Evolutionary conservation across 2,329 filamentous ascomycete genomes (phyloP).

Genomic region (Diaporthe citriasiana): DNA sequence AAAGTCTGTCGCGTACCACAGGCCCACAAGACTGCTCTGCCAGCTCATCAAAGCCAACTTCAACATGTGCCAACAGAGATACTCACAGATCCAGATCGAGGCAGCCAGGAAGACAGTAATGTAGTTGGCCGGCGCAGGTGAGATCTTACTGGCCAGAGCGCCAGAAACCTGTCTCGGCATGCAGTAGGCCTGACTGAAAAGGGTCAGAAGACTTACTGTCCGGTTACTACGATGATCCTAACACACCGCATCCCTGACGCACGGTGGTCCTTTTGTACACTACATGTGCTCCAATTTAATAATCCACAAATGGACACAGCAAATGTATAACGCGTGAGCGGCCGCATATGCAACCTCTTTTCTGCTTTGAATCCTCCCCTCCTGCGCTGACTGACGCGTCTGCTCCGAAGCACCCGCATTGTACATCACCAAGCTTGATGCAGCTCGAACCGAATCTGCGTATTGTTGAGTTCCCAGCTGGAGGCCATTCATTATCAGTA

Average conservation of each 20-base stretch:
- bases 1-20: not conserved
- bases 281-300: constrained; percentile 18
- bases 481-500: not conserved
- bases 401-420: not conserved
- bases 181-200: constrained; percentile 16
- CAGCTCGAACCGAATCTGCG: not conserved
- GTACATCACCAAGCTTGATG: not conserved
- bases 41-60: constrained; percentile 11
- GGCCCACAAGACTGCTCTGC: constrained; percentile 9
- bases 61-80: not conserved
- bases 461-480: not conserved
- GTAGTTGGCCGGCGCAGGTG: constrained; percentile 14
- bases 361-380: not conserved
- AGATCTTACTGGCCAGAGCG: constrained; percentile 22
- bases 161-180: constrained; percentile 2
- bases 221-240: not conserved
- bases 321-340: not conserved
- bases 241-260: constrained; percentile 29
- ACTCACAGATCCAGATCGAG: constrained; percentile 5
- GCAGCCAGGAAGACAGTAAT: not conserved
- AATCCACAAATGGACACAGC: constrained; percentile 21
- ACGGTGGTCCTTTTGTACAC: constrained; percentile 26
- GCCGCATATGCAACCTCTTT: not conserved
- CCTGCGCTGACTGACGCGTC: not conserved
- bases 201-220: constrained; percentile 24